These are phyloP conservation scores for Aspergillus funiculosus DNA, from an alignment of 495 filamentous ascomycete genomes.

Conservation along the genomic window DNA sequence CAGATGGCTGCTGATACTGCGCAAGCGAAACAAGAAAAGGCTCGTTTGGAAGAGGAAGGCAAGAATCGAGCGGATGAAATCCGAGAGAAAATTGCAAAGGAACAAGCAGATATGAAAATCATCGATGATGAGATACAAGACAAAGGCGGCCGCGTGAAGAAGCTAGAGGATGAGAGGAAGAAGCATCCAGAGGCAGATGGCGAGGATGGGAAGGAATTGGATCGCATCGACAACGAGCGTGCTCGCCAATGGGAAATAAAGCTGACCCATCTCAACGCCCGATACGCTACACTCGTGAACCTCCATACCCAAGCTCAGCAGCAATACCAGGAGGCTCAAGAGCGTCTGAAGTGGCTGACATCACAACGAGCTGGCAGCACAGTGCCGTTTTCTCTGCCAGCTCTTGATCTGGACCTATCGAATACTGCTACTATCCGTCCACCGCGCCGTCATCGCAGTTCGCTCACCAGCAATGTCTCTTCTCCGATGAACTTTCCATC, in stretches of 20 bases:
- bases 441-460: constrained; percentile 45
- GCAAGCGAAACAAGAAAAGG: constrained; percentile 44
- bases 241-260: constrained; percentile 52
- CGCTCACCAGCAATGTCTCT: constrained; percentile 44
- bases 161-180: constrained; percentile 54
- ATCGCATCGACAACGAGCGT: constrained; percentile 51
- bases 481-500: constrained; percentile 41
- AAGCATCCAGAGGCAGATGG: constrained; percentile 42
- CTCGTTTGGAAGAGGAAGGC: constrained; percentile 38
- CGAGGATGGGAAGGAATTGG: constrained; percentile 45
- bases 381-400: constrained; percentile 39
- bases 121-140: constrained; percentile 60
- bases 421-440: constrained; percentile 41
- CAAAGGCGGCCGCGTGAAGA: constrained; percentile 56
- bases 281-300: constrained; percentile 46
- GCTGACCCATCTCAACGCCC: constrained; percentile 42
- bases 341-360: constrained; percentile 45
- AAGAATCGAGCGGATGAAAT: constrained; percentile 45
- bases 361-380: constrained; percentile 40
- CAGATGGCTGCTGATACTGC: constrained; percentile 46
- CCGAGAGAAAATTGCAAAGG: constrained; percentile 47
- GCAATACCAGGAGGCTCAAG: constrained; percentile 50
- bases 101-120: constrained; percentile 47
- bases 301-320: constrained; percentile 45
- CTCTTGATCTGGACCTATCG: constrained; percentile 39